Evolutionary conservation across 768 basidiomycete species (phyloP), one percentile per base, ranked within the genome.

Genomic region (Lactarius deliciosus): DNA sequence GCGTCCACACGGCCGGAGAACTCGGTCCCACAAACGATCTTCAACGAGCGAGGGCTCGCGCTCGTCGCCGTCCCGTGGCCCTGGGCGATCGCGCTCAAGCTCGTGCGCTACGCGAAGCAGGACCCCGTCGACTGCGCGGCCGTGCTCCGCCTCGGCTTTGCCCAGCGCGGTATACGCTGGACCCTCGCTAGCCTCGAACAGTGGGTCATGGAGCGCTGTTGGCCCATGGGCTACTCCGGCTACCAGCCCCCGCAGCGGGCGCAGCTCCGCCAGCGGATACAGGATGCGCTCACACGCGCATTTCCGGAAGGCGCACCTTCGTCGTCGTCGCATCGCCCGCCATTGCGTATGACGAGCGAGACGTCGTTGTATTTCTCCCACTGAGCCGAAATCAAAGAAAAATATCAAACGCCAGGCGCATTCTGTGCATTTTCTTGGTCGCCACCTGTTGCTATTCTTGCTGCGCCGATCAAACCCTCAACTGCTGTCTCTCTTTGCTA

Each of bases 41-140:
- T 81, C 75, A 76, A 77, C 0, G 83, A 85, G 1, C 76, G 76
- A 0, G 88, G 89, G 56, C 76, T 80, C 16, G 73, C 78, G 57
- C 80, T 91, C 60, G 75, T 90, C 72, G 85, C 83, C 67, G 87
- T 90, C 2, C 83, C 86, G 32, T 89, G 88, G 65, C 83, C 85
- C 66, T 91, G 89, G 89, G 83, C 84, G 1, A 83, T 90, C 50
- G 86, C 88, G 3, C 82, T 90, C 70, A 91, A 91, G 73, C 80
- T 91, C 13, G 87, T 88, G 22, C 81, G 89, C 7, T 91, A 87
- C 73, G 76, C 81, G 45, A 83, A 84, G 61, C 80, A 82, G 67
- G 89, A 90, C 74, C 83, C 86, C 1, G 79, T 74, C 1, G 89
- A 91, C 74, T 87, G 90, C 65, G 86, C 85, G 57, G 78, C 86